Conservation (phyloP, 441 rosid species). For the Hypseocharis bilobata region DNA sequence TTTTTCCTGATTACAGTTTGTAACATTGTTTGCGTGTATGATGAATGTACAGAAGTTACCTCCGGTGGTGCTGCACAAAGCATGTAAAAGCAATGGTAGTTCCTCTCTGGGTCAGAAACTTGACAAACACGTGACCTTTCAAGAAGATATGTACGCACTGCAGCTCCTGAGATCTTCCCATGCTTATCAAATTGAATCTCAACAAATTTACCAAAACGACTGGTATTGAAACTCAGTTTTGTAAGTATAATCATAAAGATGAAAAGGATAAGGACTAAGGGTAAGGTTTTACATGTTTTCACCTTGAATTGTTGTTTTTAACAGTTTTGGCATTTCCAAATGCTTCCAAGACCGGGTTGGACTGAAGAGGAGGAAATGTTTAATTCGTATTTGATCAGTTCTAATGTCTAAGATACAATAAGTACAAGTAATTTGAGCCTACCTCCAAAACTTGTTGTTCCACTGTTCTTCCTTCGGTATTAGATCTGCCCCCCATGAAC, state of each 20-base stretch:
- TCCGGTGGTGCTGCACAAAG: conserved; percentile 95
- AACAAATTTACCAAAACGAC: conserved; percentile 99
- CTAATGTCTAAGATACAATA: neutral
- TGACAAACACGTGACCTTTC: conserved; percentile 99
- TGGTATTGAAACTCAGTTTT: conserved; percentile 27
- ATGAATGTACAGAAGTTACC: conserved; percentile 41
- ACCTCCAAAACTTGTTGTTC: conserved; percentile 99
- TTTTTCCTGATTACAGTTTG: conserved; percentile 14
- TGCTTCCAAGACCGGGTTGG: conserved; percentile 99
- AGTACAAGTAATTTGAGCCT: conserved; percentile 21
- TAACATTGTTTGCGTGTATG: conserved; percentile 13
- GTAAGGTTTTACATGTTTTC: neutral
- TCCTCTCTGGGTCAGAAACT: conserved; percentile 94
- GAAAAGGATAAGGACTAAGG: neutral
- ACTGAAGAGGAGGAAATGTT: conserved; percentile 35
- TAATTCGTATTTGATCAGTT: neutral
- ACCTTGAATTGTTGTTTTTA: conserved; percentile 97
- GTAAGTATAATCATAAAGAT: conserved; percentile 3
- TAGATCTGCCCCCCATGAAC: conserved; percentile 87
- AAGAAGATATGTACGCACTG: conserved; percentile 89
- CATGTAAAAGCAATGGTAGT: conserved; percentile 93
- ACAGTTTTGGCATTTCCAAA: conserved; percentile 99
- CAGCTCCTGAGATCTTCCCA: conserved; percentile 99
- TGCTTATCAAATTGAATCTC: conserved; percentile 95
- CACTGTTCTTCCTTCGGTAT: conserved; percentile 94